phyloP scores from a whole-genome alignment of 2,329 filamentous ascomycete species.

The Scorias spongiosa region DNA sequence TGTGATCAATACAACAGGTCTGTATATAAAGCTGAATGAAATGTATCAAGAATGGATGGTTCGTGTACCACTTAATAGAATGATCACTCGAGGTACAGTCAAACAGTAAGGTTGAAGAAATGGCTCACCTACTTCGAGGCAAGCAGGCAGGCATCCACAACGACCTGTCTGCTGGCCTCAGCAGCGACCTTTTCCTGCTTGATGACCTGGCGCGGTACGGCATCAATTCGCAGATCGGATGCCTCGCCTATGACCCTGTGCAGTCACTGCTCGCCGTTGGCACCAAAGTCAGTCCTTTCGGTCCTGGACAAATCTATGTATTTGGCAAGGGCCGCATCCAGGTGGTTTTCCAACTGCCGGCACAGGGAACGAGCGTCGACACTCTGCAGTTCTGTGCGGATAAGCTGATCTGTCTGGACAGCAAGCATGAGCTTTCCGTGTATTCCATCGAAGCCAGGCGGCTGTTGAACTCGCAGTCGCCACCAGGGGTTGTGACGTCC shows the following conservation, averaged over 20 bases:
- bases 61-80: too few species aligned
- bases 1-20: too few species aligned
- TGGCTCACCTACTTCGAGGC: conserved; percentile 77
- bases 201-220: conserved; percentile 73
- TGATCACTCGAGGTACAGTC: too few species aligned
- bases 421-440: conserved; percentile 68
- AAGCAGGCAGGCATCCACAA: conserved; percentile 89
- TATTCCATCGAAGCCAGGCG: conserved; percentile 63
- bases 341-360: conserved; percentile 55
- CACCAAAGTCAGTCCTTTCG: conserved; percentile 75
- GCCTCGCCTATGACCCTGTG: conserved; percentile 79
- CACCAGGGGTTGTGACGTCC: conserved; percentile 59
- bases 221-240: conserved; percentile 51
- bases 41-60: too few species aligned
- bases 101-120: conserved; percentile 22
- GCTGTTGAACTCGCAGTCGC: conserved; percentile 53
- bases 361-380: conserved; percentile 54
- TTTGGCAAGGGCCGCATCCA: conserved; percentile 71
- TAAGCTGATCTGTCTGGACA: conserved; percentile 71
- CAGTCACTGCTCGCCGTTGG: conserved; percentile 88
- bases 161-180: conserved; percentile 72
- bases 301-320: conserved; percentile 75
- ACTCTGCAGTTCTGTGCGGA: conserved; percentile 73
- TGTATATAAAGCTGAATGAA: too few species aligned
- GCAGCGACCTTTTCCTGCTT: conserved; percentile 61